Percentiles rank a stretch among this genome's conserved stretches.
Conservation (phyloP, 2,329 filamentous ascomycete genomes). For the Pseudocercospora fijiensis region DNA sequence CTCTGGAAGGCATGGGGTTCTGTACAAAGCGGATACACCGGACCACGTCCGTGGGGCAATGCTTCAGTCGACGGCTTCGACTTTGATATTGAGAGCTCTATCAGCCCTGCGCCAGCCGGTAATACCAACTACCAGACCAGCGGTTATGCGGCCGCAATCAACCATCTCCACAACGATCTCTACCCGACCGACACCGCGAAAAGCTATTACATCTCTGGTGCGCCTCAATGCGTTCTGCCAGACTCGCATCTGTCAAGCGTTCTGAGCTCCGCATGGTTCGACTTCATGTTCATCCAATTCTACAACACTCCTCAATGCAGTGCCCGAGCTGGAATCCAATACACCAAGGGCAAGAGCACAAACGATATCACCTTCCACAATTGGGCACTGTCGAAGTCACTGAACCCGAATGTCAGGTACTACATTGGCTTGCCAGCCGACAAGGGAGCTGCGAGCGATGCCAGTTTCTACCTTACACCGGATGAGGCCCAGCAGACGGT, state of each 20-base stretch:
- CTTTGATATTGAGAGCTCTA: constrained; percentile 50
- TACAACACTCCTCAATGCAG: constrained; percentile 51
- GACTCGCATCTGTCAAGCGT: constrained; percentile 44
- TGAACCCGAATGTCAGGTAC: constrained; percentile 49
- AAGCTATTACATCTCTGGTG: constrained; percentile 52
- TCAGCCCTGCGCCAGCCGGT: constrained; percentile 27
- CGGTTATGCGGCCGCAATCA: constrained; percentile 47
- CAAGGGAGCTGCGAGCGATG: constrained; percentile 34
- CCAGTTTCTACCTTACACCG: constrained; percentile 48
- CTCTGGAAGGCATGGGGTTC: constrained; percentile 50
- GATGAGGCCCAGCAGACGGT: constrained; percentile 49
- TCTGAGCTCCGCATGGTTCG: constrained; percentile 44
- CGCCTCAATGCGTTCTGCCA: constrained; percentile 50
- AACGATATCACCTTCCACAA: constrained; percentile 29
- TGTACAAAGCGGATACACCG: constrained; percentile 29
- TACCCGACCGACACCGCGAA: constrained; percentile 40
- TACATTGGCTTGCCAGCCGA: constrained; percentile 52
- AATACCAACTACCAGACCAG: constrained; percentile 37
- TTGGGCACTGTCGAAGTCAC: constrained; percentile 46
- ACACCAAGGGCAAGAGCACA: constrained; percentile 34
- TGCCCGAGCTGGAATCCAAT: constrained; percentile 45
- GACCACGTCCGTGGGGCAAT: constrained; percentile 48
- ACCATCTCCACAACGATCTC: constrained; percentile 45
- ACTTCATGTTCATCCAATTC: constrained; percentile 49
- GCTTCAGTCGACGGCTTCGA: constrained; percentile 55